phyloP scores from a whole-genome alignment of 768 basidiomycete species.

The Solioccasus polychromus region DNA sequence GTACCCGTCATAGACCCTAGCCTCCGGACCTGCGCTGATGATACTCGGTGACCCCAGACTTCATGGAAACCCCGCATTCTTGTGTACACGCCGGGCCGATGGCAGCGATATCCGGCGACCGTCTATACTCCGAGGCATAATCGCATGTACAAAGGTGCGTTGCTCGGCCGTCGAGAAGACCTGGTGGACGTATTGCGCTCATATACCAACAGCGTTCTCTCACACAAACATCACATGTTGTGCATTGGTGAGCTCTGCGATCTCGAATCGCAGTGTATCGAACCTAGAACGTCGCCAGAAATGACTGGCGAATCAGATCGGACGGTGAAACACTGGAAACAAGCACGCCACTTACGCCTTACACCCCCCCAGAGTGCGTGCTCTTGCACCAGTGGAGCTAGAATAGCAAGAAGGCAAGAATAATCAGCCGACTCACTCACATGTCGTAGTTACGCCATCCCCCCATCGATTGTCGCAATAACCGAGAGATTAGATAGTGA shows the following conservation, averaged over 20 bases:
- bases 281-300: not conserved
- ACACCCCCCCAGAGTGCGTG: not conserved
- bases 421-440: conserved; percentile 9
- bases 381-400: not conserved
- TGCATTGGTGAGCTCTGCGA: no score
- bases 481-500: not conserved
- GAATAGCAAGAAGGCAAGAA: conserved; percentile 12
- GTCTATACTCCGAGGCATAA: not conserved
- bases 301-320: not conserved
- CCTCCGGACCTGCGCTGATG: no score
- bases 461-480: conserved; percentile 9
- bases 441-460: conserved; percentile 23
- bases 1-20: no score
- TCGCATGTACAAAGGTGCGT: not conserved
- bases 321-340: not conserved
- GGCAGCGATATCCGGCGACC: not conserved
- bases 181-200: not conserved
- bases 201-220: conserved; percentile 1
- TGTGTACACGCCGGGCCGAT: no score
- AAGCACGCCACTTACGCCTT: not conserved
- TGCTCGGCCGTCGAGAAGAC: not conserved
- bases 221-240: conserved; percentile 10
- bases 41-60: no score
- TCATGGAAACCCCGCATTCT: no score
- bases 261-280: no score